A percentile compares a stretch with the other conserved stretches of the same genome.
Evolutionary conservation across 192 early-diverging fungal species (phyloP).

Genomic region (Lobosporangium transversale): DNA sequence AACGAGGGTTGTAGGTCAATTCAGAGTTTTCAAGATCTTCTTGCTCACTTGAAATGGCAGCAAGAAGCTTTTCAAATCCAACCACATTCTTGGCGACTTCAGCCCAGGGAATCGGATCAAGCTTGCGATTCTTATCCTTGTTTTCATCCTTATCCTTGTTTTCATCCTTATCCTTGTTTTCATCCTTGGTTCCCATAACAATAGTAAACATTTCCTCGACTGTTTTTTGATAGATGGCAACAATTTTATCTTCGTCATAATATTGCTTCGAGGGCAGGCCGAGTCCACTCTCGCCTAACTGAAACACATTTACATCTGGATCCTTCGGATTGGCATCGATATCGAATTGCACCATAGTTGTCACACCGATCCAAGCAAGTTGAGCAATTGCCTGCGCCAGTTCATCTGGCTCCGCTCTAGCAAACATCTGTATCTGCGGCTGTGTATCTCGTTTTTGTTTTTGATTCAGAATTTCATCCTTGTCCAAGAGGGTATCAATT

Average conservation of each 20-base stretch:
- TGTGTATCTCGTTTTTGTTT: background rate
- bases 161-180: constrained; percentile 1
- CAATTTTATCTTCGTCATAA: constrained; percentile 61
- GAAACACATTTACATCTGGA: constrained; percentile 62
- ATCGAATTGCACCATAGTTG: constrained; percentile 58
- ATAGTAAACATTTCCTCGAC: constrained; percentile 55
- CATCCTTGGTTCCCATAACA: constrained; percentile 37
- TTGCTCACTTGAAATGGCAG: constrained; percentile 56
- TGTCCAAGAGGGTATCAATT: background rate
- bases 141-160: background rate
- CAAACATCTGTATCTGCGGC: background rate
- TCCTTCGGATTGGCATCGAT: constrained; percentile 67
- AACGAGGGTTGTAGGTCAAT: constrained; percentile 59
- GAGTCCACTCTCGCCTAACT: constrained; percentile 61
- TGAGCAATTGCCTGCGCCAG: constrained; percentile 34
- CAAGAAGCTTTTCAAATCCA: constrained; percentile 66
- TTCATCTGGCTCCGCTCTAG: constrained; percentile 32
- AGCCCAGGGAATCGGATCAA: constrained; percentile 28
- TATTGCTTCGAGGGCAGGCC: constrained; percentile 74
- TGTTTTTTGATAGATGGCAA: constrained; percentile 54
- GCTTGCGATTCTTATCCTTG: background rate
- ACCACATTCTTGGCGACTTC: constrained; percentile 60
- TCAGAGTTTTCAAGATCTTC: constrained; percentile 63
- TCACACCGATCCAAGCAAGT: constrained; percentile 40
- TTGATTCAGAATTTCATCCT: background rate